A percentile compares a stretch with the other conserved stretches of the same genome.
phyloP scores from a whole-genome alignment of 495 filamentous ascomycete species.

The Podospora bellae-mahoneyi region DNA sequence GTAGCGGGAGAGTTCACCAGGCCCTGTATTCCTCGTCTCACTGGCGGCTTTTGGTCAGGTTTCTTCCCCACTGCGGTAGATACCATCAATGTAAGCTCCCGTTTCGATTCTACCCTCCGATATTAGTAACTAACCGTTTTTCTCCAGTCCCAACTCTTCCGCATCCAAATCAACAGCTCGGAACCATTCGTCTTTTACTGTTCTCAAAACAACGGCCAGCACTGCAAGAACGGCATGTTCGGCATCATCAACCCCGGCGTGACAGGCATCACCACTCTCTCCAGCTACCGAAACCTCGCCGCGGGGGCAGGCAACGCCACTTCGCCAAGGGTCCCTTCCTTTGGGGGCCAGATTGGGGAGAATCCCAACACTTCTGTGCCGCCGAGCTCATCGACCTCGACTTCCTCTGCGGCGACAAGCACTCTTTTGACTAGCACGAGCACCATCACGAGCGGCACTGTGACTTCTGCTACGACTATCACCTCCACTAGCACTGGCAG shows the following conservation, averaged over 20 bases:
- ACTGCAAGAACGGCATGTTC: constrained; percentile 39
- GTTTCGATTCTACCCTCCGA: neutral
- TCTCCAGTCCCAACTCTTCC: constrained; percentile 39
- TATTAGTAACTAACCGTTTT: neutral
- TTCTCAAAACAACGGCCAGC: constrained; percentile 34
- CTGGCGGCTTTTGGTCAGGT: constrained; percentile 46
- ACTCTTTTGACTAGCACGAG: neutral
- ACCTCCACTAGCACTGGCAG: neutral
- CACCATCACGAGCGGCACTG: neutral
- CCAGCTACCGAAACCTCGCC: constrained; percentile 22
- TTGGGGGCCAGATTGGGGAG: constrained; percentile 23
- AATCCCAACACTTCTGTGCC: constrained; percentile 8
- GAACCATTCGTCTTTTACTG: constrained; percentile 56
- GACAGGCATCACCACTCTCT: constrained; percentile 14
- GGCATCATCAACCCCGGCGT: constrained; percentile 35
- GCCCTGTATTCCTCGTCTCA: constrained; percentile 43
- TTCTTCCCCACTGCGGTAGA: constrained; percentile 35
- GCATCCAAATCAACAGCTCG: constrained; percentile 50
- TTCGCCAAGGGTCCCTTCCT: constrained; percentile 14
- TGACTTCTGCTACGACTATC: constrained; percentile 2
- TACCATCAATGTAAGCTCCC: constrained; percentile 26
- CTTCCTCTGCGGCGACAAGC: neutral
- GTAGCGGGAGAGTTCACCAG: constrained; percentile 43
- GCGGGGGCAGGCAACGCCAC: constrained; percentile 19
- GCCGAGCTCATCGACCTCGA: neutral